Evolutionary conservation across 257 asterid genomes (phyloP), one percentile per base, ranked within the genome.

Genomic region (Plantago elongata): DNA sequence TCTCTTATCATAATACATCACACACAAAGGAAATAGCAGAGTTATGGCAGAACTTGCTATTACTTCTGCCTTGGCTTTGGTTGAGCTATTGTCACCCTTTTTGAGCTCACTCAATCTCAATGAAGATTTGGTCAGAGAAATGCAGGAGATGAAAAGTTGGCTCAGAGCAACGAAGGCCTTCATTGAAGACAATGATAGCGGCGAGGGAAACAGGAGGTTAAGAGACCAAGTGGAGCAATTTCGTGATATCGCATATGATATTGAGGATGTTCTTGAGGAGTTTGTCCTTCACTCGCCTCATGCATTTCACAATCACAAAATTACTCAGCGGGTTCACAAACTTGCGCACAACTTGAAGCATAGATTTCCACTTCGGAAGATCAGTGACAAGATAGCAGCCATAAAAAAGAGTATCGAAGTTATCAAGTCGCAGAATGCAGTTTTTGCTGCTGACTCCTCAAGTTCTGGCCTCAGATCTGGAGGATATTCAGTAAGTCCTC

Each of bases 21-120:
- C 3, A 34, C 40, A 34, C 27, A 15, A 49, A 13, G 15, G 3
- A 16, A 43, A 37, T 17, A 63, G 47, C 2, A 43, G 37, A 60
- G n/a, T 16, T 11, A 76, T 77, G 82, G 82, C 82, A 2, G 79
- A 73, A 54, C 40, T 77, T 54, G 79, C 79, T 7, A 47, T 77
- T 16, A 9, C 16, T 22, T 51, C 62, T 47, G 61, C 72, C 3
- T n/a, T 65, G 44, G 47, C 43, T 13, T 45, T 58, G 45, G n/a
- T 56, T 4, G 45, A 60, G 45, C 3, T 69, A 29, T 50, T 45
- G 4, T 2, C 14, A 2, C 60, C 62, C 1, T 14, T 27, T 11
- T 43, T 69, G 11, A 37, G 3, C 8, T 27, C 60, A 5, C 15
- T 17, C 10, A 45, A 42, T 18, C 44, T 14, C 67, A 37, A 13